These are phyloP conservation scores for Dryadomyces quercus-mongolicae DNA, from an alignment of 2,329 filamentous ascomycete genomes.

Conservation along the genomic window DNA sequence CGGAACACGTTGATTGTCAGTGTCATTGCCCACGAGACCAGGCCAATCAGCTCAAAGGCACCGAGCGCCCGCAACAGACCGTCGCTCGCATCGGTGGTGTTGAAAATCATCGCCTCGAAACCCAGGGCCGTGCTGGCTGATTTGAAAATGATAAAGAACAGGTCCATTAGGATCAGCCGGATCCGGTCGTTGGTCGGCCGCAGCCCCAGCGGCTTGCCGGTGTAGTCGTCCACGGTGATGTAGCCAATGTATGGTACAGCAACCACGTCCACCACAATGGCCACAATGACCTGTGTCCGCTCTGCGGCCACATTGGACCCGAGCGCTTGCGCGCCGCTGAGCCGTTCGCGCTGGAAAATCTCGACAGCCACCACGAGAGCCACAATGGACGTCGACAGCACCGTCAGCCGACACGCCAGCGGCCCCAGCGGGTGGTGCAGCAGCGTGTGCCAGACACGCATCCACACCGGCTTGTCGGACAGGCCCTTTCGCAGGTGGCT, in stretches of 20 bases:
- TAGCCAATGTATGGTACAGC: constrained; percentile 85
- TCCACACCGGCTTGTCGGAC: constrained; percentile 21
- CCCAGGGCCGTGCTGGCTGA: constrained; percentile 79
- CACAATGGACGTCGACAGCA: constrained; percentile 70
- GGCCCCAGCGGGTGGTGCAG: constrained; percentile 79
- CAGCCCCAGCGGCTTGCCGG: constrained; percentile 80
- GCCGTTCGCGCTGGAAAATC: constrained; percentile 53
- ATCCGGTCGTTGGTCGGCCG: constrained; percentile 77
- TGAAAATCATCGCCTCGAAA: constrained; percentile 16
- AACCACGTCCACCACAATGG: constrained; percentile 77
- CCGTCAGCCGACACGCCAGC: constrained; percentile 66
- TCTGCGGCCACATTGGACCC: constrained; percentile 29
- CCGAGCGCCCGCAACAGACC: constrained; percentile 10
- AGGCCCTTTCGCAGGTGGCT: constrained; percentile 19
- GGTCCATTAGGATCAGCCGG: constrained; percentile 76
- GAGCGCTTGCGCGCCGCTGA: not conserved
- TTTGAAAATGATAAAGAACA: constrained; percentile 96
- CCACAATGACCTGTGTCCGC: constrained; percentile 72
- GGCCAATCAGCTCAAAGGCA: constrained; percentile 14
- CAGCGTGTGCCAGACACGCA: constrained; percentile 54
- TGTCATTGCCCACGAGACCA: constrained; percentile 15
- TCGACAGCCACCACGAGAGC: constrained; percentile 68
- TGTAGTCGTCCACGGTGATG: constrained; percentile 95
- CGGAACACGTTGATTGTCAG: constrained; percentile 15
- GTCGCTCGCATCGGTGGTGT: constrained; percentile 6